Percentiles rank a stretch among this genome's conserved stretches.
Evolutionary conservation across 208 protist genomes (phyloP).

Genomic region (Wallacemonas sp.): DNA sequence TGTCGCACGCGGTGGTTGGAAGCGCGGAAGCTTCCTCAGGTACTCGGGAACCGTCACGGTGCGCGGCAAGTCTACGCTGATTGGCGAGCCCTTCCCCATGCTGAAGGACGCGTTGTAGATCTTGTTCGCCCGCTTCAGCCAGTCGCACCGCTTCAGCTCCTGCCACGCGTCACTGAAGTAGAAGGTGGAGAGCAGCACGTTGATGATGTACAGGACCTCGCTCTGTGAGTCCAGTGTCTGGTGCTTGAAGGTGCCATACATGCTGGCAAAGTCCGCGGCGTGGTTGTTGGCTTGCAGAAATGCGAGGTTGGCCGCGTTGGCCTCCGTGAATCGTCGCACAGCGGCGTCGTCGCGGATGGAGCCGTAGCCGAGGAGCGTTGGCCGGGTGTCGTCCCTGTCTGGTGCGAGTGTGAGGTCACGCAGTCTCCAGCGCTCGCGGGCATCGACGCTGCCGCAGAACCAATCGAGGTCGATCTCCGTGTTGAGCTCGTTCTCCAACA

Average conservation of each 20-base stretch:
- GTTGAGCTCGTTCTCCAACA: conserved; percentile 31
- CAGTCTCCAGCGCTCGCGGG: conserved; percentile 68
- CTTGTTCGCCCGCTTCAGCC: conserved; percentile 47
- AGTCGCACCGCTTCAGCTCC: conserved; percentile 43
- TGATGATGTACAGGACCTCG: conserved; percentile 83
- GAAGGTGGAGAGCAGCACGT: conserved; percentile 74
- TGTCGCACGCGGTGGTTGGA: conserved; percentile 17
- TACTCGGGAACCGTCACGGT: conserved; percentile 28
- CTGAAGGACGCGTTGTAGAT: conserved; percentile 73
- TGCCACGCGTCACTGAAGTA: conserved; percentile 78
- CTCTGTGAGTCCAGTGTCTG: conserved; percentile 75
- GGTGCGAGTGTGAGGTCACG: conserved; percentile 54
- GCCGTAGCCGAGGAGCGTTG: conserved; percentile 27
- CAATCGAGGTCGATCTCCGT: conserved; percentile 62
- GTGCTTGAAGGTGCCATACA: conserved; percentile 16
- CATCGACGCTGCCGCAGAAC: conserved; percentile 61
- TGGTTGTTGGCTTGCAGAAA: conserved; percentile 2
- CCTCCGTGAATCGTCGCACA: conserved; percentile 19
- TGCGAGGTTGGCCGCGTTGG: conserved; percentile 22
- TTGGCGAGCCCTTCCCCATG: conserved; percentile 23
- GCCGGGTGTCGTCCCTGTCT: conserved; percentile 65
- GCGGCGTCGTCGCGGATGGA: conserved; percentile 17
- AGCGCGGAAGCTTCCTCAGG: conserved; percentile 37
- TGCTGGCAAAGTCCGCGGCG: background rate
- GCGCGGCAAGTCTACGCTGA: conserved; percentile 35